Conservation (phyloP, 169 alveolate genomes). For the Theileria luwenshuni region DNA sequence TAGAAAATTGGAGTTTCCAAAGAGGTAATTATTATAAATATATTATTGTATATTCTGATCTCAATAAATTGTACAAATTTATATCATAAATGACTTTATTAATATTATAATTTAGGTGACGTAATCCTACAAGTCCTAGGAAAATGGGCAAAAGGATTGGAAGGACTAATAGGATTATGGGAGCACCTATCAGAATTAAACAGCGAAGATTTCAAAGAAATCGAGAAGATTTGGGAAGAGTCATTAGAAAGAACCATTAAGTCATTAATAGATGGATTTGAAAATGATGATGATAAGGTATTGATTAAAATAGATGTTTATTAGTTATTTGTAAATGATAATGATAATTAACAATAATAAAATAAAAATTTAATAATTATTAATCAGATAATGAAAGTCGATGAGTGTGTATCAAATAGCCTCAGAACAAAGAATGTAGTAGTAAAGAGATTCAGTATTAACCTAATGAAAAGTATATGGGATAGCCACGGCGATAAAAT, state of each 20-base stretch:
- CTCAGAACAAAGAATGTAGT: constrained; percentile 19
- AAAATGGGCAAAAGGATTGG: too few species aligned
- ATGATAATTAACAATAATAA: neutral
- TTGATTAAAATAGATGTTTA: too few species aligned
- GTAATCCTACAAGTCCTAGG: too few species aligned
- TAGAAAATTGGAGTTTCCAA: constrained; percentile 14
- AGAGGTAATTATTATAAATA: neutral
- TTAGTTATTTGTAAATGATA: constrained; percentile 10
- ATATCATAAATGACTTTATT: too few species aligned
- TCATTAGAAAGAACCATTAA: neutral
- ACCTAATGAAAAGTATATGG: constrained; percentile 44
- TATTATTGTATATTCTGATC: neutral
- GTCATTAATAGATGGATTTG: neutral
- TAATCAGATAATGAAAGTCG: constrained; percentile 36
- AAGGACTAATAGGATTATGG: too few species aligned
- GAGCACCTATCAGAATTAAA: too few species aligned
- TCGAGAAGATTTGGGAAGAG: too few species aligned
- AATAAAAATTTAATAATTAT: neutral
- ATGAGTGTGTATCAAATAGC: constrained; percentile 40
- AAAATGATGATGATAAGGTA: constrained; percentile 13
- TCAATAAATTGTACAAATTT: too few species aligned
- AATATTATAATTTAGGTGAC: too few species aligned
- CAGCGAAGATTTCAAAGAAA: too few species aligned
- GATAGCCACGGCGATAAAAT: constrained; percentile 45
- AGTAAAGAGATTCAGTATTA: constrained; percentile 31